Percentiles rank a stretch among this genome's conserved stretches.
These are phyloP conservation scores for Erodium moschatum DNA, from an alignment of 441 rosid genomes.

Conservation along the genomic window DNA sequence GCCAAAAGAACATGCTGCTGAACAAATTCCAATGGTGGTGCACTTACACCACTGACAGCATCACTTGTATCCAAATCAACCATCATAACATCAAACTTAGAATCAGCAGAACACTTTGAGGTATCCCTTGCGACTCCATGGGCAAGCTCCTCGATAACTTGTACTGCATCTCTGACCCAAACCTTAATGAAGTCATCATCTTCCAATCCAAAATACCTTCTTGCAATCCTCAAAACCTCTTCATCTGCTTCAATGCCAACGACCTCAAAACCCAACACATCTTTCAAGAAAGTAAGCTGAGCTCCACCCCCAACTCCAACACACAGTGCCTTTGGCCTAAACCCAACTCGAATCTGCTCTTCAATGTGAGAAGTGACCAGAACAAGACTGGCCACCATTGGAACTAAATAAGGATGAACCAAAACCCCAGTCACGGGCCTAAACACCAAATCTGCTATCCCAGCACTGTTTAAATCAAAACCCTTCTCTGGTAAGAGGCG, in stretches of 20 bases:
- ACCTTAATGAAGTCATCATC: conserved; percentile 29
- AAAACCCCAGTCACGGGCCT: conserved; percentile 37
- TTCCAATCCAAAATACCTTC: conserved; percentile 55
- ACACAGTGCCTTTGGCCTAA: conserved; percentile 57
- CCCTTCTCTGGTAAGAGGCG: conserved; percentile 29
- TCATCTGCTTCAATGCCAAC: conserved; percentile 62
- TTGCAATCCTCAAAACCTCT: conserved; percentile 51
- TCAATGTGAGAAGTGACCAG: conserved; percentile 30
- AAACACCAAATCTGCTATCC: conserved; percentile 31
- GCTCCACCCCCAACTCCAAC: conserved; percentile 90
- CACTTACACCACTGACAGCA: conserved; percentile 43
- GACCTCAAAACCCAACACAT: conserved; percentile 49
- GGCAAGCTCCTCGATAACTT: conserved; percentile 38
- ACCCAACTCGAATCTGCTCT: conserved; percentile 21
- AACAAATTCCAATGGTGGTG: conserved; percentile 66
- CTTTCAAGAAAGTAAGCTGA: conserved; percentile 51
- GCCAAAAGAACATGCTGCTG: conserved; percentile 39
- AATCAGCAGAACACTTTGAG: conserved; percentile 10
- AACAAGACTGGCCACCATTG: conserved; percentile 72
- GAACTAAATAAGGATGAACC: conserved; percentile 63
- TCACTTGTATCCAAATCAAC: conserved; percentile 72
- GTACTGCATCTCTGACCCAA: conserved; percentile 47
- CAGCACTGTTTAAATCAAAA: conserved; percentile 16
- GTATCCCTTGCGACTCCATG: neutral
- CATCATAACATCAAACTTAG: conserved; percentile 60